Conservation (phyloP, 257 asterid genomes). For the Solanum rostratum region DNA sequence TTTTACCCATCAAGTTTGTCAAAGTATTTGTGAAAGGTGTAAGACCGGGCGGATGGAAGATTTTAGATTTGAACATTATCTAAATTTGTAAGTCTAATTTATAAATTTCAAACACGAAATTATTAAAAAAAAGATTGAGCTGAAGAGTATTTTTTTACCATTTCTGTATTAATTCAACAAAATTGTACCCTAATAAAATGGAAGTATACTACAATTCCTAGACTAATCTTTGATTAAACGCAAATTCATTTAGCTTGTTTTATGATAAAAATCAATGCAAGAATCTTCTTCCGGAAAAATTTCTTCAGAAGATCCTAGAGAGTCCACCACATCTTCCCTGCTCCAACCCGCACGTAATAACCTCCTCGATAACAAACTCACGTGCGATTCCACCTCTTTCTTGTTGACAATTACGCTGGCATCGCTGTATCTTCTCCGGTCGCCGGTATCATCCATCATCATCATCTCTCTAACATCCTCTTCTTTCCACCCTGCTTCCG, state of each 20-base stretch:
- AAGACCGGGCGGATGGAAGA: not conserved
- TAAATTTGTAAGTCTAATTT: not conserved
- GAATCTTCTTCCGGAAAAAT: slow-evolving; percentile 19
- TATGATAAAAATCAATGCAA: slow-evolving; percentile 28
- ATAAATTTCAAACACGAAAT: not conserved
- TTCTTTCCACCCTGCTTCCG: slow-evolving; percentile 81
- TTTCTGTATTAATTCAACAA: not conserved
- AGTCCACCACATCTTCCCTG: slow-evolving; percentile 65
- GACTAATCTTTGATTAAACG: not conserved
- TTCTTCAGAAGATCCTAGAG: slow-evolving; percentile 34
- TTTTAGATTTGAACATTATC: not conserved
- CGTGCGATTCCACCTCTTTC: slow-evolving; percentile 26
- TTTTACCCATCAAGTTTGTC: not conserved
- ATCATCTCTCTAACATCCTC: slow-evolving; percentile 90
- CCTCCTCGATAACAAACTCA: slow-evolving; percentile 29
- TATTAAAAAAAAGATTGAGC: not conserved
- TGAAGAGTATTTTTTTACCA: not conserved
- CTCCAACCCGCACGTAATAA: slow-evolving; percentile 83
- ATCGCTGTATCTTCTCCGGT: not conserved
- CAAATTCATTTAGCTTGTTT: not conserved
- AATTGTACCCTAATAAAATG: not conserved
- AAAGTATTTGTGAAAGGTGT: not conserved
- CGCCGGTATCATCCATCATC: slow-evolving; percentile 44
- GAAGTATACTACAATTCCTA: not conserved
- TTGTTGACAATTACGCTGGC: not conserved